Evolutionary conservation across 306 rosid species (phyloP).

Genomic region (Cyamopsis tetragonoloba): DNA sequence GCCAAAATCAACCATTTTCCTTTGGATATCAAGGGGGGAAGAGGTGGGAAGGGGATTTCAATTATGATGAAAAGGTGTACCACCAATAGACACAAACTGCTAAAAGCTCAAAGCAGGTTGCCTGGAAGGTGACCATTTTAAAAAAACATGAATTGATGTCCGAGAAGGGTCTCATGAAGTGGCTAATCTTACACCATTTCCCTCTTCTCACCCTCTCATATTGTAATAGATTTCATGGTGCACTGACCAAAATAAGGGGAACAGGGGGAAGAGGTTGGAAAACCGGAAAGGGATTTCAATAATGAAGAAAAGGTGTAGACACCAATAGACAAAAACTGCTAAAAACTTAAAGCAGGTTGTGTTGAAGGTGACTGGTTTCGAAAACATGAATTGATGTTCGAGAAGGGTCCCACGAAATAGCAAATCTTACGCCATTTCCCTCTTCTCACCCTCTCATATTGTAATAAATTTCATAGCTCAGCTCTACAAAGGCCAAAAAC

Average conservation of each 20-base stretch:
- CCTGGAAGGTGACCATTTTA: too few species aligned
- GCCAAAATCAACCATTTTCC: neutral
- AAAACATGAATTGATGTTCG: slow-evolving; percentile 20
- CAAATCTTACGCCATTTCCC: slow-evolving; percentile 35
- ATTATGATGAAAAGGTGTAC: neutral
- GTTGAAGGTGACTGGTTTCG: slow-evolving; percentile 24
- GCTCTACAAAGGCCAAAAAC: neutral
- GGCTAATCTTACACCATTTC: too few species aligned
- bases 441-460: slow-evolving; percentile 34
- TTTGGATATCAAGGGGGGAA: neutral
- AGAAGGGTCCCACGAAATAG: slow-evolving; percentile 37
- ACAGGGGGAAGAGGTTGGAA: neutral
- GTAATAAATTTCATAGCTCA: neutral
- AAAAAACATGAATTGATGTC: too few species aligned
- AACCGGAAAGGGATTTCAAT: too few species aligned
- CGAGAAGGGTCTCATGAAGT: too few species aligned
- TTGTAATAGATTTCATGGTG: too few species aligned
- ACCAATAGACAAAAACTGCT: slow-evolving; percentile 27
- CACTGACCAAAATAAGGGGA: neutral
- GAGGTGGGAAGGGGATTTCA: neutral
- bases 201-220: too few species aligned
- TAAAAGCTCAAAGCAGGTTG: slow-evolving; percentile 26
- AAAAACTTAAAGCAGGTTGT: slow-evolving; percentile 23
- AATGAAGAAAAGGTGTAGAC: slow-evolving; percentile 20
- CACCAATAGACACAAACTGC: slow-evolving; percentile 30